Evolutionary conservation across 2,329 filamentous ascomycete species (phyloP).

Genomic region (Phaeosphaeriaceae sp.): DNA sequence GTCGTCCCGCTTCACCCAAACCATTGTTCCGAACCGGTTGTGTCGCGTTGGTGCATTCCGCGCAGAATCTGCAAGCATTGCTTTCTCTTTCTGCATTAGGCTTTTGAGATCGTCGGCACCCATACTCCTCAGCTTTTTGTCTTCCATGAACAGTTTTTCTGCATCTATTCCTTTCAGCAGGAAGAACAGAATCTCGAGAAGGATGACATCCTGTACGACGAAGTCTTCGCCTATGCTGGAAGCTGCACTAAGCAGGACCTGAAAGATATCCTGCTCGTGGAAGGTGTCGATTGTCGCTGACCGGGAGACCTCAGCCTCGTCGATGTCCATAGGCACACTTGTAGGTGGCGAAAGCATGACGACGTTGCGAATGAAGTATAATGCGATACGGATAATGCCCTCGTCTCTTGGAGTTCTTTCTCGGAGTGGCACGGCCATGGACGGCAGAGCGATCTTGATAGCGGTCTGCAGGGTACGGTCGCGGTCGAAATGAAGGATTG

Average conservation of each 20-base stretch:
- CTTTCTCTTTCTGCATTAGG: constrained; percentile 81
- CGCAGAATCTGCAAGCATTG: constrained; percentile 79
- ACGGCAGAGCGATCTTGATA: constrained; percentile 80
- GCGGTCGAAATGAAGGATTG: constrained; percentile 82
- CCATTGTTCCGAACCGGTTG: constrained; percentile 95
- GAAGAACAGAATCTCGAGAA: constrained; percentile 92
- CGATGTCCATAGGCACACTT: constrained; percentile 78
- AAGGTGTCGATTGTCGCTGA: constrained; percentile 90
- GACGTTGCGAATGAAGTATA: constrained; percentile 90
- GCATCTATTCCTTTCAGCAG: constrained; percentile 88
- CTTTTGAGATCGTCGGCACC: constrained; percentile 76
- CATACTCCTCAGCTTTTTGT: constrained; percentile 71
- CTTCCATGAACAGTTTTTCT: constrained; percentile 83
- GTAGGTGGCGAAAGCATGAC: constrained; percentile 80
- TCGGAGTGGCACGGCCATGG: constrained; percentile 78
- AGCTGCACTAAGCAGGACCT: constrained; percentile 82
- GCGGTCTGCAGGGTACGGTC: constrained; percentile 80
- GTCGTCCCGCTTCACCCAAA: constrained; percentile 90
- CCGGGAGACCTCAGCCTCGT: constrained; percentile 86
- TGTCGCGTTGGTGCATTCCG: constrained; percentile 84
- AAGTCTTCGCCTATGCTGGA: constrained; percentile 97
- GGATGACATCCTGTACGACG: constrained; percentile 82
- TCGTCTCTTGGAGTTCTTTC: constrained; percentile 84
- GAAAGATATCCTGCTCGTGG: constrained; percentile 87
- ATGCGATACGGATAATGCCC: constrained; percentile 86